Evolutionary conservation across 768 basidiomycete species (phyloP), one percentile per base, ranked within the genome.

Genomic region (Astraeus odoratus): DNA sequence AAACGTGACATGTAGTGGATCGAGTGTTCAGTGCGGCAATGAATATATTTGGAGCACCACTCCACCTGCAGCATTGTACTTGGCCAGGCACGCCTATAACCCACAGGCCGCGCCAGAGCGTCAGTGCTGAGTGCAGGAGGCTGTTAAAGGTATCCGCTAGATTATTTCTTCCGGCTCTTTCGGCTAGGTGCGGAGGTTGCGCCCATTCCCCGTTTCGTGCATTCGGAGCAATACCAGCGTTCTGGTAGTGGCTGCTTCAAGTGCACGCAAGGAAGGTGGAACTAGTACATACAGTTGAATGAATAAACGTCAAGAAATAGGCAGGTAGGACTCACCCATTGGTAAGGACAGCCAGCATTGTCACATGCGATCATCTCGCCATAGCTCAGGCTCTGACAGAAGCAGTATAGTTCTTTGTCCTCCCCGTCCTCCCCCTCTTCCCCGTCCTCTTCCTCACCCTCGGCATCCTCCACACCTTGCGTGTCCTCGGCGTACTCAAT

Each of bases 361-460:
- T 81, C 79, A 54, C 80, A 81, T 29, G 72, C 80, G 48, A 81
- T 77, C 80, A 81, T 81, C 65, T 78, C 80, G 39, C 81, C 81
- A 52, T 78, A 81, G 39, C 75, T 78, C 51, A 74, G 69, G 56
- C 78, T 76, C 52, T 74, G 75, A 59, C 81, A 83, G 63, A 73
- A 73, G 60, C 81, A 83, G 49, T 83, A 83, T 4, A 79, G 51
- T 43, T 69, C 68, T 56, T 79, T 73, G 60, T 82, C 77, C 53
- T 77, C 78, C 1, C 65, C 73, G 41, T 72, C 75, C n/a, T 72
- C 77, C 13, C 64, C 69, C 33, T 67, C 75, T 23, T 71, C 72
- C 1, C 63, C 69, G n/a, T 68, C 71, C 1, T 50, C 66, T 44
- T 62, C 63, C 18, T 66, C 63, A 19, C 55, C 63, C 37, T 64